phyloP scores from a whole-genome alignment of 2,329 filamentous ascomycete genomes.

The Fusarium kyushuense region DNA sequence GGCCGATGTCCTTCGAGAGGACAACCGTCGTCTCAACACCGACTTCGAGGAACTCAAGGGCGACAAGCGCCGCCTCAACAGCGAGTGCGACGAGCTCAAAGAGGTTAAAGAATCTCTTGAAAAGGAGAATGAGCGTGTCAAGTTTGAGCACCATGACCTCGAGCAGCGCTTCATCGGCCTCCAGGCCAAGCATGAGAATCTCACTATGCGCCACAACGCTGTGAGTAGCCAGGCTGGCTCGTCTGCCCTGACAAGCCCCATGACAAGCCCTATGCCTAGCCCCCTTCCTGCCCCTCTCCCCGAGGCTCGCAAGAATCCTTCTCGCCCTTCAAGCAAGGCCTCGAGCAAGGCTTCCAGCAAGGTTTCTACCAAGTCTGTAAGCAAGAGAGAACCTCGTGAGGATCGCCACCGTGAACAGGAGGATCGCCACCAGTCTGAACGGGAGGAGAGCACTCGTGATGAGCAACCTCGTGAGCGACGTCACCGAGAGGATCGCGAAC shows the following conservation, averaged over 20 bases:
- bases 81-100: slow-evolving; percentile 44
- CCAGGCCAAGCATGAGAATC: slow-evolving; percentile 48
- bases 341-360: slow-evolving; percentile 50
- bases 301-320: slow-evolving; percentile 47
- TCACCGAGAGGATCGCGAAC: slow-evolving; percentile 44
- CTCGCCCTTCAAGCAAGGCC: slow-evolving; percentile 48
- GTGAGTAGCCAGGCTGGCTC: slow-evolving; percentile 41
- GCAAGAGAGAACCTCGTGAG: slow-evolving; percentile 45
- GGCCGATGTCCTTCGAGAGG: slow-evolving; percentile 45
- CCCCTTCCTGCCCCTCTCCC: slow-evolving; percentile 44
- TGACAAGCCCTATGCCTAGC: slow-evolving; percentile 42
- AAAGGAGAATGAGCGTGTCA: slow-evolving; percentile 45
- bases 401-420: slow-evolving; percentile 44
- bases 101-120: slow-evolving; percentile 42
- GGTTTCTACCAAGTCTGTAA: slow-evolving; percentile 40
- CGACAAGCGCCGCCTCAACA: slow-evolving; percentile 47
- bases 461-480: slow-evolving; percentile 38
- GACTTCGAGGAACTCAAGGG: slow-evolving; percentile 46
- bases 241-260: slow-evolving; percentile 44
- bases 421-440: slow-evolving; percentile 40
- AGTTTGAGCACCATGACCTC: slow-evolving; percentile 49
- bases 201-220: slow-evolving; percentile 48
- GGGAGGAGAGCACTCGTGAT: slow-evolving; percentile 40
- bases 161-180: slow-evolving; percentile 46
- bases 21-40: slow-evolving; percentile 45